phyloP scores from a whole-genome alignment of 1,284 basidiomycete genomes.

The Mycosarcoma mackinlayi region DNA sequence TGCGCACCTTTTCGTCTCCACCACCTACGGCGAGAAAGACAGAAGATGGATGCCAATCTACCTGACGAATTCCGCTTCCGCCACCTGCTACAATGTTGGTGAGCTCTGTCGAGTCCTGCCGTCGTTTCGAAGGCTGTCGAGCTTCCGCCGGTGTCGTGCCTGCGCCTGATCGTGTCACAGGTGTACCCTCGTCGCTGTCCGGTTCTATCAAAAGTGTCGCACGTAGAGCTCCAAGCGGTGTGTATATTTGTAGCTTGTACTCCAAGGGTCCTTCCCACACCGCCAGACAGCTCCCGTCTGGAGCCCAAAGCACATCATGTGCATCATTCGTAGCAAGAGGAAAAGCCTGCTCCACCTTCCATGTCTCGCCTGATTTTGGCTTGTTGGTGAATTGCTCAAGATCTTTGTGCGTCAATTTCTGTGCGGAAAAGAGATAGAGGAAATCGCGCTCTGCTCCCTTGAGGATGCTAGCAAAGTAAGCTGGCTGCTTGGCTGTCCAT shows the following conservation, averaged over 20 bases:
- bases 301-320: slow-evolving; percentile 81
- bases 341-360: slow-evolving; percentile 75
- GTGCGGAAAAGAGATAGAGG: slow-evolving; percentile 29
- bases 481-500: slow-evolving; percentile 35
- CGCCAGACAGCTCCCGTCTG: slow-evolving; percentile 81
- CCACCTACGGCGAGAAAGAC: slow-evolving; percentile 67
- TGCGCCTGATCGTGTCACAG: slow-evolving; percentile 25
- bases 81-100: slow-evolving; percentile 42
- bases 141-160: slow-evolving; percentile 8
- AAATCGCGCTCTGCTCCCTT: slow-evolving; percentile 41
- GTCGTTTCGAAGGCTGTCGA: slow-evolving; percentile 16
- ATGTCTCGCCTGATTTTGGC: slow-evolving; percentile 30
- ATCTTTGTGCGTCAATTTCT: slow-evolving; percentile 20
- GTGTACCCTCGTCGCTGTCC: slow-evolving; percentile 25
- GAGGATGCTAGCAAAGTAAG: slow-evolving; percentile 39
- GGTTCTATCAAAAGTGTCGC: slow-evolving; percentile 73
- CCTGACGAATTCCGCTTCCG: slow-evolving; percentile 63
- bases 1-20: slow-evolving; percentile 64
- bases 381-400: slow-evolving; percentile 24
- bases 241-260: slow-evolving; percentile 83
- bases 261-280: slow-evolving; percentile 79
- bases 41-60: slow-evolving; percentile 65
- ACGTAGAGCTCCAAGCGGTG: slow-evolving; percentile 78
- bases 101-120: slow-evolving; percentile 18
- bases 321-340: slow-evolving; percentile 80